Base-by-base conservation (phyloP, 176 grass and related monocot genomes). In the Musa beccarii region DNA sequence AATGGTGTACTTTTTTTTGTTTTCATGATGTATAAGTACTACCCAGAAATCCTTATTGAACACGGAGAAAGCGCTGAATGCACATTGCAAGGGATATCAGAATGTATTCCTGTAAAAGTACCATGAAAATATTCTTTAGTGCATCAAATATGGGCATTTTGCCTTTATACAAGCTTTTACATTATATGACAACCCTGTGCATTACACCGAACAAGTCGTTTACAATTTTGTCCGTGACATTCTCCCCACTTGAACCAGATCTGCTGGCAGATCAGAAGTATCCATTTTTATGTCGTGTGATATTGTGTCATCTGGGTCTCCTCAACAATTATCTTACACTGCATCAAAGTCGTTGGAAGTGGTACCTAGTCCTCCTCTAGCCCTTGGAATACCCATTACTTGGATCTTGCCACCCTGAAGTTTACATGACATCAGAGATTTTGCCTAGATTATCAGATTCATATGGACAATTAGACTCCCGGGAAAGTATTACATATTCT, bases 351-450 rank as follows among this genome's bases (percentile, higher is more conserved):
- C 74, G 69, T 87, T 97, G 70, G 67, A 85, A 69, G 87, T 97
- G 50, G 80, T 97, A 76, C 84, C 90, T 59, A 84, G 93, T 83
- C 94, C 90, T 85, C 94, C 94, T 49, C 81, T 97, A 34, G 87
- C 90, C 59, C 90, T 90, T 63, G 90, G 82, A 63, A 72, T 93
- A 75, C 85, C 84, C 76, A 80, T 87, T 76, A 97, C 94, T 70
- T 97, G 86, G 94, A 59, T 97, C 79, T 83, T 97, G 15, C 94
- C 94, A 54, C 90, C 94, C 20, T 97, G n/a, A n/a, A n/a, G n/a
- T 90, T 70, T 97, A 89, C 81, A 93, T 85, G 19, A 85, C 83
- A 54, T 87, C 71, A 53, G 75, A 79, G 61, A 81, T 97, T 73
- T 81, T 97, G 69, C 94, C 90, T 83, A 81, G 75, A 80, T 86